Conservation (phyloP, 176 grass and related monocot genomes). For the Puccinellia tenuiflora region DNA sequence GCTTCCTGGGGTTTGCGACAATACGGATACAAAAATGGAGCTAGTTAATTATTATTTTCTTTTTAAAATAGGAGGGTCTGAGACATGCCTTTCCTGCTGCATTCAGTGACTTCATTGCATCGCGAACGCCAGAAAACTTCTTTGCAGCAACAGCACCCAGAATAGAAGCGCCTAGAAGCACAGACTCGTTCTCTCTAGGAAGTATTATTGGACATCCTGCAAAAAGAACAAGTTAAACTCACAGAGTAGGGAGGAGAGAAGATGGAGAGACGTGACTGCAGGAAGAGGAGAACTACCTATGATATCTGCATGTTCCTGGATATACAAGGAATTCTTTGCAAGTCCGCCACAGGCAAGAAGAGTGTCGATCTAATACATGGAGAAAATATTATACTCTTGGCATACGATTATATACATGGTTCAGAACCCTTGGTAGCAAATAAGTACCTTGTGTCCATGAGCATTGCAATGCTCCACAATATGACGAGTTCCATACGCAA, state of each 20-base stretch:
- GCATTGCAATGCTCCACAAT: conserved; percentile 93
- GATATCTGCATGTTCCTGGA: conserved; percentile 97
- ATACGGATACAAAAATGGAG: not conserved
- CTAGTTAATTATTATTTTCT: not conserved
- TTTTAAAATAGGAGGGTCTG: not conserved
- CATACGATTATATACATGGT: not conserved
- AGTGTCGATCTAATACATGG: conserved; percentile 62
- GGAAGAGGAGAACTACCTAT: conserved; percentile 32
- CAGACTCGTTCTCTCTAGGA: conserved; percentile 82
- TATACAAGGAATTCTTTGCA: conserved; percentile 79
- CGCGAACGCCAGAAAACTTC: conserved; percentile 52
- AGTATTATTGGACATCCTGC: conserved; percentile 80
- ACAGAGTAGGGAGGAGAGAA: not conserved
- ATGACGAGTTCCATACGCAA: conserved; percentile 86
- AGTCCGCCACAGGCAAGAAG: conserved; percentile 87
- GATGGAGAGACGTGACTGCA: not conserved
- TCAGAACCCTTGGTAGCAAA: not conserved
- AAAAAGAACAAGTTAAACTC: conserved; percentile 26
- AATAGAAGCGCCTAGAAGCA: conserved; percentile 89
- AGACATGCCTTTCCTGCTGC: conserved; percentile 64
- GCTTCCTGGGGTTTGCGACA: not conserved
- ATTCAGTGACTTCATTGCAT: conserved; percentile 86
- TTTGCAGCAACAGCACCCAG: conserved; percentile 87
- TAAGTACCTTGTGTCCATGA: conserved; percentile 80
- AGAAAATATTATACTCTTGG: conserved; percentile 4